Evolutionary conservation across 1,284 basidiomycete species (phyloP).

Genomic region (Moniliophthora roreri): DNA sequence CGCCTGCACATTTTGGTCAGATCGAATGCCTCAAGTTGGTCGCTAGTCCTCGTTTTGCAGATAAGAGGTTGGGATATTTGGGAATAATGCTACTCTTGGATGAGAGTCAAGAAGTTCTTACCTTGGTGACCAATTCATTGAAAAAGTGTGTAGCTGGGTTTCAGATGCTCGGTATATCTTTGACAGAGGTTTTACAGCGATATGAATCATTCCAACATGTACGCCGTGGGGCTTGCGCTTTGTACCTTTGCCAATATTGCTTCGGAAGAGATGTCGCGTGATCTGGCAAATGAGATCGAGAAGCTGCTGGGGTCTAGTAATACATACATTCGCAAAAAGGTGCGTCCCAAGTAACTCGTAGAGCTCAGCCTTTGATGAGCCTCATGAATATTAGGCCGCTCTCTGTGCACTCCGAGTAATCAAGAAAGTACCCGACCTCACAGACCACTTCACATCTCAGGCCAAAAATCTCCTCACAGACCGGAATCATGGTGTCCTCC

Average conservation of each 20-base stretch:
- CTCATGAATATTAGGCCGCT: slow-evolving; percentile 65
- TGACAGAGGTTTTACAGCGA: slow-evolving; percentile 58
- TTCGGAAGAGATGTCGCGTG: slow-evolving; percentile 98
- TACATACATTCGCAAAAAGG: slow-evolving; percentile 99
- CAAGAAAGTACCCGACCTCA: slow-evolving; percentile 94
- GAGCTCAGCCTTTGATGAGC: neutral
- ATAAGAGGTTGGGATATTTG: slow-evolving; percentile 96
- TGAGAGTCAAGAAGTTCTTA: slow-evolving; percentile 98
- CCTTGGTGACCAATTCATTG: slow-evolving; percentile 95
- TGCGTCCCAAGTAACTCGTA: slow-evolving; percentile 29
- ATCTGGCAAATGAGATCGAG: slow-evolving; percentile 96
- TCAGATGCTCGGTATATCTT: slow-evolving; percentile 9
- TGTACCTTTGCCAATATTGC: slow-evolving; percentile 99
- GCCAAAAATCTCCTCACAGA: slow-evolving; percentile 92
- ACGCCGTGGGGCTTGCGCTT: slow-evolving; percentile 94
- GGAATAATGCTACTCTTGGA: slow-evolving; percentile 98
- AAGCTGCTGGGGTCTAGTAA: slow-evolving; percentile 97
- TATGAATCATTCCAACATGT: slow-evolving; percentile 99
- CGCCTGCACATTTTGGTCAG: slow-evolving; percentile 98
- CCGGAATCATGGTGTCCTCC: slow-evolving; percentile 94
- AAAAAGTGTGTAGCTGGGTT: slow-evolving; percentile 81
- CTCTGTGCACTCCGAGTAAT: slow-evolving; percentile 96
- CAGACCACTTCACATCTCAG: slow-evolving; percentile 90
- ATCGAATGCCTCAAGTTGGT: slow-evolving; percentile 99
- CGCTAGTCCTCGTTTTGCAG: slow-evolving; percentile 94